phyloP scores from a whole-genome alignment of 768 basidiomycete species.

The Suillus americanus region DNA sequence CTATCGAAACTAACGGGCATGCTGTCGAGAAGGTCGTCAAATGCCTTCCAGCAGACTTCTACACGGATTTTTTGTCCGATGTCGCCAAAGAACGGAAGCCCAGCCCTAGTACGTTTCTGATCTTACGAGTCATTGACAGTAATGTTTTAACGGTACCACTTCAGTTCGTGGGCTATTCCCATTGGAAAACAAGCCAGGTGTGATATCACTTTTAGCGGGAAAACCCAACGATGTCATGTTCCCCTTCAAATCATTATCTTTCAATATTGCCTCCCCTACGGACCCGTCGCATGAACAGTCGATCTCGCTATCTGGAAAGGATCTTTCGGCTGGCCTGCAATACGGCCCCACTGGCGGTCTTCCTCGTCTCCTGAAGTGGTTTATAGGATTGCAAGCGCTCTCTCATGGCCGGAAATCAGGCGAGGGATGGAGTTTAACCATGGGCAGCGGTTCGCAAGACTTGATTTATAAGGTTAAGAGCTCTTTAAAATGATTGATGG shows the following conservation, averaged over 20 bases:
- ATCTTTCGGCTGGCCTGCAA: slow-evolving; percentile 71
- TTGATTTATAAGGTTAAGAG: slow-evolving; percentile 73
- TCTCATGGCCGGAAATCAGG: slow-evolving; percentile 62
- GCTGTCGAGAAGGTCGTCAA: slow-evolving; percentile 1
- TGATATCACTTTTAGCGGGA: slow-evolving; percentile 84
- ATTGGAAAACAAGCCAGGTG: slow-evolving; percentile 73
- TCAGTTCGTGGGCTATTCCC: slow-evolving; percentile 71
- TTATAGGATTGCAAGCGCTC: slow-evolving; percentile 66
- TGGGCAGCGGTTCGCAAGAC: slow-evolving; percentile 90
- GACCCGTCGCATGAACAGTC: slow-evolving; percentile 44
- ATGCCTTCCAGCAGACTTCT: slow-evolving; percentile 52
- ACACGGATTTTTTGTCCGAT: slow-evolving; percentile 59
- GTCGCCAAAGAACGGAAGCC: slow-evolving; percentile 61
- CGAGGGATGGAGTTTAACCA: slow-evolving; percentile 72
- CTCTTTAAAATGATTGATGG: slow-evolving; percentile 1
- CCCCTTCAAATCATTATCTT: slow-evolving; percentile 81
- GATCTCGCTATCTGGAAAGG: slow-evolving; percentile 54
- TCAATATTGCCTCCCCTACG: slow-evolving; percentile 54
- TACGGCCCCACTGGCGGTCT: slow-evolving; percentile 75
- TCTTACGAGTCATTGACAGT: neutral
- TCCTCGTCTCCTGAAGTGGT: slow-evolving; percentile 63
- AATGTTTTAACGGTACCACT: slow-evolving; percentile 8
- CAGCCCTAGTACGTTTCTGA: slow-evolving; percentile 52
- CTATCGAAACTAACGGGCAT: neutral
- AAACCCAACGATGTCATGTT: slow-evolving; percentile 92